Base-by-base conservation (phyloP, 2,329 filamentous ascomycete species). In the Elsinoe perseae region DNA sequence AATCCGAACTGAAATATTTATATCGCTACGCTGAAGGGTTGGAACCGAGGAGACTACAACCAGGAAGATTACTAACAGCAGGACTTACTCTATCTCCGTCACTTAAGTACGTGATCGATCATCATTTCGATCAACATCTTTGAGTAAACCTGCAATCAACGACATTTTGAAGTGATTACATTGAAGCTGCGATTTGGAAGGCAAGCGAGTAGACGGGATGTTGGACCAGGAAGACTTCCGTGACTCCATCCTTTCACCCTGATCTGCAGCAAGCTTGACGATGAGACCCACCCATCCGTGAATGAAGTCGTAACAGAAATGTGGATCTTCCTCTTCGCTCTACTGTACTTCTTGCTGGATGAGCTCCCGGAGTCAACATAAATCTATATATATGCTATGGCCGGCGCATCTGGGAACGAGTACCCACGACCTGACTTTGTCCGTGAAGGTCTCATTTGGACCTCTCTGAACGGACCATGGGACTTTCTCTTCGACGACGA, bases 341-440 rank as follows among this genome's bases (percentile, higher is more conserved):
- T 8, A n/a, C n/a, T n/a, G n/a, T n/a, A 23, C 23, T 44, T 23
- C 18, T n/a, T 20, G 14, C 12, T 44, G 3, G 40, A 44, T n/a
- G 18, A 20, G 14, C 14, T n/a, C 21, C 12, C 10, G 5, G 3
- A 16, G 16, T 43, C 38, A 18, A 14, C 12, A 43, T 43, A 2
- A 43, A 14, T 9, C 18, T 18, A 10, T 28, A 6, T 2, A 30
- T n/a, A 18, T 14, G 25, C 2, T 4, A 52, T 52, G 48, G 28
- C 30, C 32, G 28, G 21, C n/a, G 50, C 16, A 18, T 40, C 14
- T n/a, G 12, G 48, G 14, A 59, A 56, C 57, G 38, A 57, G 57
- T 85, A 87, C 62, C 84, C 83, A 21, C 80, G 84, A 56, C 82
- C 83, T 1, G 83, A 86, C 69, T 86, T 85, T 66, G 65, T 78